Base-by-base conservation (phyloP, 1,284 basidiomycete species). In the Cryptococcus maquisensis region DNA sequence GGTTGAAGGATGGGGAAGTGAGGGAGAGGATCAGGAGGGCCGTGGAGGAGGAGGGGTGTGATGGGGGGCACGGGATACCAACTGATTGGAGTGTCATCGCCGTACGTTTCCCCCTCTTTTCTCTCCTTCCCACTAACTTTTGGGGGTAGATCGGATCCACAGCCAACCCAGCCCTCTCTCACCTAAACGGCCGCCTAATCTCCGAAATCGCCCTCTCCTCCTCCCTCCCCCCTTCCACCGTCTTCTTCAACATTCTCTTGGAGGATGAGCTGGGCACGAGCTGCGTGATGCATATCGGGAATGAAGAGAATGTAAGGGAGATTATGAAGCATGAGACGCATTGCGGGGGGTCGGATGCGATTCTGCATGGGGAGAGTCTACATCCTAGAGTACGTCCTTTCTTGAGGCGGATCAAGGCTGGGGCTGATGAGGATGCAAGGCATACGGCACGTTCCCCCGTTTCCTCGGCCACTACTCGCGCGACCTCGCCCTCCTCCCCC, bases 11-110 rank as follows among this genome's bases (percentile, higher is more conserved):
- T 47, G 52, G 42, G 23, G 51, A 48, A 9, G 47, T 52, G 9
- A 44, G 70, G 36, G 67, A 68, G 51, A 65, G 68, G 62, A 72
- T 76, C 20, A 60, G 68, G 26, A 48, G 63, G 18, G 69, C 66
- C 1, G 58, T 76, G 9, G 71, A 74, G 47, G 64, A 61, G 1
- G 63, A 54, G 6, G 74, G 74, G 2, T 73, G 70, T 49, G 74
- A 75, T 61, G 74, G 74, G 24, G 72, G 73, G 0, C 73, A 75
- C 61, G 73, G 73, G 2, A 62, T 73, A 23, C 69, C 74, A 1
- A 69, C 67, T 3, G 61, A 76, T 55, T 76, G 71, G 69, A 59
- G 59, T 6, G 61, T 56, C 36, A 75, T 76, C 18, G 68, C 73
- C 61, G 68, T 74, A 49, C 56, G 66, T 10, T 5, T 16, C 21